phyloP scores from a whole-genome alignment of 2,329 filamentous ascomycete genomes.

The Paecilomyces niveus region DNA sequence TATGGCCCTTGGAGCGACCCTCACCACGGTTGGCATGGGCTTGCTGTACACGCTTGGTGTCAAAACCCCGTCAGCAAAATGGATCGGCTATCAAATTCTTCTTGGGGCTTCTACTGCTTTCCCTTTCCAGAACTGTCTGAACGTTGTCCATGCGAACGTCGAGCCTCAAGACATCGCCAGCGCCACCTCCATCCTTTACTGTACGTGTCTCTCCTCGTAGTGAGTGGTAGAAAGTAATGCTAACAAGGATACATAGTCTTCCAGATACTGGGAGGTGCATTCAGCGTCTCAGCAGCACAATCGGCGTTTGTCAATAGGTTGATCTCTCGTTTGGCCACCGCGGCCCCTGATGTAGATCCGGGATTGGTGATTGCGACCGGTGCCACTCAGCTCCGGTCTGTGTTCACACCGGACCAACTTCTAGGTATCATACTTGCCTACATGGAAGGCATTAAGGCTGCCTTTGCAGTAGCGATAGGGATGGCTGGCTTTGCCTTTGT shows the following conservation, averaged over 20 bases:
- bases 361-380: not conserved
- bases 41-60: conserved; percentile 17
- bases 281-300: conserved; percentile 22
- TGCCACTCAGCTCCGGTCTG: not conserved
- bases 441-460: no score
- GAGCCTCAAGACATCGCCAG: no score
- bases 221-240: no score
- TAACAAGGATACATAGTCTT: conserved; percentile 12
- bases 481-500: no score
- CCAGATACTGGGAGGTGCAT: conserved; percentile 22
- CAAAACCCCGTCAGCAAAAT: conserved; percentile 14
- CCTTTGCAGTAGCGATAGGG: no score
- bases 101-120: no score
- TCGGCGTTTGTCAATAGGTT: conserved; percentile 23
- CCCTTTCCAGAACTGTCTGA: no score
- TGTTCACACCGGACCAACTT: no score
- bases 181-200: no score
- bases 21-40: conserved; percentile 11
- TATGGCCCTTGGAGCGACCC: not conserved
- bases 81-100: not conserved
- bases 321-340: conserved; percentile 9
- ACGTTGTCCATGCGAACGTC: no score
- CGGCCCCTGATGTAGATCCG: conserved; percentile 9
- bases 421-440: no score
- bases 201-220: no score